A percentile compares a stretch with the other conserved stretches of the same genome.
phyloP scores from a whole-genome alignment of 2,329 filamentous ascomycete species.

The Hypoxylon sp. region DNA sequence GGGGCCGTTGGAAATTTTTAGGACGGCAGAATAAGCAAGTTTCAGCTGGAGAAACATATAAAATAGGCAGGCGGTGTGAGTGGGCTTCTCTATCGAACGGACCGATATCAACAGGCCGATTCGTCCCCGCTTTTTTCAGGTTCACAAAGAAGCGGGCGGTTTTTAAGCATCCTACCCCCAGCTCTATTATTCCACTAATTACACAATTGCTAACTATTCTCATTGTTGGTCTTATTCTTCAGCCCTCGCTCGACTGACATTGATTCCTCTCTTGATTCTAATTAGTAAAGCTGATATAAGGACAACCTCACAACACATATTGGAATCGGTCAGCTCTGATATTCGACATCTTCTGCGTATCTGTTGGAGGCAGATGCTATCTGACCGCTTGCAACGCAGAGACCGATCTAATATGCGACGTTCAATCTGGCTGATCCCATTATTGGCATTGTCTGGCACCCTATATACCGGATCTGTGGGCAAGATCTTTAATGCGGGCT shows the following conservation, averaged over 20 bases:
- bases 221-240: no score
- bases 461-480: background rate
- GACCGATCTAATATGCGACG: background rate
- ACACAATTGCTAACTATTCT: background rate
- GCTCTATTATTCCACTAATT: background rate
- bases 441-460: background rate
- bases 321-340: no score
- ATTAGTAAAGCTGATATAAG: no score
- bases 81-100: background rate
- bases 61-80: constrained; percentile 26
- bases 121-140: background rate
- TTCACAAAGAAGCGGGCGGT: background rate
- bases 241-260: no score
- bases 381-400: background rate
- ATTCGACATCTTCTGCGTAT: no score
- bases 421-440: background rate
- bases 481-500: background rate
- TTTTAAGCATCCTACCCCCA: background rate
- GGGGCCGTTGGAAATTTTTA: constrained; percentile 46
- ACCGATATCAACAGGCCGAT: constrained; percentile 1
- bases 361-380: no score
- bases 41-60: constrained; percentile 6
- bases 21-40: constrained; percentile 46
- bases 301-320: no score
- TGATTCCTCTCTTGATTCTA: no score